Evolutionary conservation across 2,329 filamentous ascomycete genomes (phyloP), one percentile per base, ranked within the genome.

Genomic region (Neophaeococcomyces aloes): DNA sequence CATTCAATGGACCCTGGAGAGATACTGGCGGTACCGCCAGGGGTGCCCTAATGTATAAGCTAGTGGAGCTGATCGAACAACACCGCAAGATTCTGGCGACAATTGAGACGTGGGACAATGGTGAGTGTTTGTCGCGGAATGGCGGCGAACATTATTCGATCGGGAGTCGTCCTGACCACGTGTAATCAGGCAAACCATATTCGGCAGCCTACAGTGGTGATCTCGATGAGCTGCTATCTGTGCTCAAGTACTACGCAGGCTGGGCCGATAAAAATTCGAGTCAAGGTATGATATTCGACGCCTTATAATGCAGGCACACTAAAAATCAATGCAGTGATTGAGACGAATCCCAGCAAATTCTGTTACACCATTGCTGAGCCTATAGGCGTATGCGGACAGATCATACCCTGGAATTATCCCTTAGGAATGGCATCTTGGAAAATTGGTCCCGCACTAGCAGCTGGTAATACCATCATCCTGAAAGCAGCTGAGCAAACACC

Each of bases 381-480:
- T 2, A 66, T 89, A 27, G 85, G 85, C 30, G 84, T 91, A 0
- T 84, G 83, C 53, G 83, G 75, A 10, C 73, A 77, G 61, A 87
- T 88, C 51, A 85, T 86, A 47, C 83, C 83, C 7, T 89, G 83
- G 81, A 89, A 89, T 60, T 86, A 82, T 53, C 84, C 85, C 1
- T 69, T 89, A 11, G 49, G 44, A 29, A 87, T 88, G 76, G 81
- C 81, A 13, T 78, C 78, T 4, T 83, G 81, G 80, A 86, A 88
- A 57, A 53, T 66, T 7, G 64, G 63, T 2, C 64, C 64, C 11
- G 74, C 74, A 8, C 61, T 78, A 0, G 73, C 71, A 15, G 70
- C 66, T 25, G 74, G 74, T 17, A 78, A 78, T 56, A 75, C 72
- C 0, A 62, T 77, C 2, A 71, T 78, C 2, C 46, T 78, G 29